These are phyloP conservation scores for Backusella morwellensis DNA, from an alignment of 192 early-diverging fungal genomes.

Conservation along the genomic window DNA sequence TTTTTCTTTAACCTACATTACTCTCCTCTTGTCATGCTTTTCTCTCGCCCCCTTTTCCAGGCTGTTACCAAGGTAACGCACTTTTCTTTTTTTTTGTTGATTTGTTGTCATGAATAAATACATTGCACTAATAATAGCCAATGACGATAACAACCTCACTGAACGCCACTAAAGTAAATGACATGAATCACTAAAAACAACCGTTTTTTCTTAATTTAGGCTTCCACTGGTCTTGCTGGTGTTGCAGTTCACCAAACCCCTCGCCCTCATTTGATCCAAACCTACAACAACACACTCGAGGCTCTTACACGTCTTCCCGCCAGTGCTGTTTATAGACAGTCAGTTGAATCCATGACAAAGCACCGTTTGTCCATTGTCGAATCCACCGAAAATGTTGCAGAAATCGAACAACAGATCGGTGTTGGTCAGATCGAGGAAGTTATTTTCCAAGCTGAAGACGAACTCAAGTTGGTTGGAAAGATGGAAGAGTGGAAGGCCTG, in stretches of 20 bases:
- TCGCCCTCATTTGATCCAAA: slow-evolving; percentile 78
- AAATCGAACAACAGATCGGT: slow-evolving; percentile 77
- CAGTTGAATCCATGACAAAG: slow-evolving; percentile 71
- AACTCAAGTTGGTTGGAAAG: slow-evolving; percentile 76
- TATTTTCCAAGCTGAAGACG: slow-evolving; percentile 83
- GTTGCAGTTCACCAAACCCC: slow-evolving; percentile 84
- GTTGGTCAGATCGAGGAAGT: slow-evolving; percentile 93
- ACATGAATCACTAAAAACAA: not conserved
- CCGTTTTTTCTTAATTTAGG: slow-evolving; percentile 6
- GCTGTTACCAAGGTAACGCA: slow-evolving; percentile 34
- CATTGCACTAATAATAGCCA: not conserved
- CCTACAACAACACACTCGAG: slow-evolving; percentile 79
- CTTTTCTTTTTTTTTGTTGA: not conserved
- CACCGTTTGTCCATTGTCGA: slow-evolving; percentile 78
- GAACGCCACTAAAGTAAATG: not conserved
- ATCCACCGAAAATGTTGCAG: slow-evolving; percentile 63
- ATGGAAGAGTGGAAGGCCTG: slow-evolving; percentile 87
- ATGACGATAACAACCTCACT: not conserved
- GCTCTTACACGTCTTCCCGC: slow-evolving; percentile 71
- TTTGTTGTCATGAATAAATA: not conserved
- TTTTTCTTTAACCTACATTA: slow-evolving; percentile 7
- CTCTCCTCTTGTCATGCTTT: slow-evolving; percentile 24
- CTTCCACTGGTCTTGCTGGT: slow-evolving; percentile 85
- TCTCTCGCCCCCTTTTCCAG: slow-evolving; percentile 33
- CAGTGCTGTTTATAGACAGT: slow-evolving; percentile 78